Conservation (phyloP, 2,329 filamentous ascomycete genomes). For the Fusarium oxysporum region DNA sequence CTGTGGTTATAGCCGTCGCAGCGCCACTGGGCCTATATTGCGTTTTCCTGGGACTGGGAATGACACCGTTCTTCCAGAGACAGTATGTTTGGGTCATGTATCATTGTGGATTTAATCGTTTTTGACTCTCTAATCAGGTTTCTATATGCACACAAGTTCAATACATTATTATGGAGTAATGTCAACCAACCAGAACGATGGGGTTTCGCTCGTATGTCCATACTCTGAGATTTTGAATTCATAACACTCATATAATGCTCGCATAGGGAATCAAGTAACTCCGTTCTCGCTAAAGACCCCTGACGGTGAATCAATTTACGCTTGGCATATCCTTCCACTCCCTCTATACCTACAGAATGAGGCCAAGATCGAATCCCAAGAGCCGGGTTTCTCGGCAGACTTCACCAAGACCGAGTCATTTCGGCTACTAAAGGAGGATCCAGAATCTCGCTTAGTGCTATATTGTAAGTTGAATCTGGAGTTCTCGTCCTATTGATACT, state of each 20-base stretch:
- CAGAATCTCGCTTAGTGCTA: constrained; percentile 71
- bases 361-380: constrained; percentile 65
- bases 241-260: constrained; percentile 8
- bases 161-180: constrained; percentile 78
- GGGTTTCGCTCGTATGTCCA: constrained; percentile 79
- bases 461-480: constrained; percentile 62
- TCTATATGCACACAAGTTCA: constrained; percentile 85
- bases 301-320: constrained; percentile 83
- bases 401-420: constrained; percentile 70
- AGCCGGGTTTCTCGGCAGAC: constrained; percentile 62
- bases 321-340: constrained; percentile 90
- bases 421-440: constrained; percentile 70
- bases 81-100: constrained; percentile 65
- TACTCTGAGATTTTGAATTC: background rate
- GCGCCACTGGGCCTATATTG: constrained; percentile 74
- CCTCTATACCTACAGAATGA: constrained; percentile 81
- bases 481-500: background rate
- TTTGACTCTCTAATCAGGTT: constrained; percentile 63
- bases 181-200: constrained; percentile 82
- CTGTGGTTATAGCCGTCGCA: constrained; percentile 64
- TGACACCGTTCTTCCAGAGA: constrained; percentile 79
- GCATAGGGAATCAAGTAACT: constrained; percentile 83
- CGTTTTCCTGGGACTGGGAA: constrained; percentile 71
- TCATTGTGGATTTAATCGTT: background rate
- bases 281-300: constrained; percentile 82